Base-by-base conservation (phyloP, 2,329 filamentous ascomycete genomes). In the Fusarium pseudoanthophilum region DNA sequence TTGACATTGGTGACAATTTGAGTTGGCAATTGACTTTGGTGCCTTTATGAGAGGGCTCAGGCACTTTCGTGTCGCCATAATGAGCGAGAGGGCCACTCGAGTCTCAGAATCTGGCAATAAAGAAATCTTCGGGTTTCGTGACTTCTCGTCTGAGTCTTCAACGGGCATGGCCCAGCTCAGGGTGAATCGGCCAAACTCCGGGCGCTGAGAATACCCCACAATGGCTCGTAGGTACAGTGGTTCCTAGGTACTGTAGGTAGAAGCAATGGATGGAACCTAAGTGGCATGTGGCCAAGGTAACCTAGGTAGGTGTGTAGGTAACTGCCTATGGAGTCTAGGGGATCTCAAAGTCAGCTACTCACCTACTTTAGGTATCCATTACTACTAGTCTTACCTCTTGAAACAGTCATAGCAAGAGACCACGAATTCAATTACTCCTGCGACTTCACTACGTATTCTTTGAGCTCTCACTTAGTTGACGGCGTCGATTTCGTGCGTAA, bases 1-100 rank as follows among this genome's bases (percentile, higher is more conserved):
- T 64, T 83, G 79, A 72, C 86, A 89, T 81, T 82, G 82, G 43
- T 81, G 82, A 74, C 87, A 90, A 73, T 87, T 67, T 56, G 65
- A 67, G 11, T n/a, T 67, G 69, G 55, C 32, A 32, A 75, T 46
- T 20, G 64, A 46, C 46, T 24, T 63, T 30, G 72, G 34, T 39
- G 63, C 49, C 20, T 57, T 64, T 18, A 73, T 43, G 58, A 78
- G 61, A n/a, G 71, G 67, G 14, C 62, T 66, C 36, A 78, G 45
- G 30, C 55, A 53, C 39, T 66, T 60, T 10, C 51, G 30, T 10
- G 72, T 43, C 53, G 76, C 60, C 76, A 78, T 78, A 26, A 37
- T 71, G 34, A 60, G 46, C 34, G 45, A 56, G n/a, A 55, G 49
- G 9, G 34, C 18, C 45, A 56, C 26, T 32, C 40, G 13, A 26